Evolutionary conservation across 2,329 filamentous ascomycete species (phyloP).

Genomic region (Fusarium nematophilum): DNA sequence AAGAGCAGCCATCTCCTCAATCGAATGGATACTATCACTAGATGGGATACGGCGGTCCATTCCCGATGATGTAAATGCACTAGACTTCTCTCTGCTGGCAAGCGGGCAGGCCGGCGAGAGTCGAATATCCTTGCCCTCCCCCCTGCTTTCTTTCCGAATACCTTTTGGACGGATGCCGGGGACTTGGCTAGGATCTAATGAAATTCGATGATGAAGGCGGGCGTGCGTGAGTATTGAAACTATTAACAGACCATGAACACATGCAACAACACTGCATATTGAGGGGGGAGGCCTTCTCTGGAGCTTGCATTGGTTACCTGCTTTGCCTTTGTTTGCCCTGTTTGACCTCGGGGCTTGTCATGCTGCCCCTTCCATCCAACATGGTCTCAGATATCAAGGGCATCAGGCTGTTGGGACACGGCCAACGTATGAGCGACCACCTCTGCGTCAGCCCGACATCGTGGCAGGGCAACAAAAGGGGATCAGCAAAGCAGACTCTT

Average conservation of each 20-base stretch:
- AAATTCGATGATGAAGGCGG: slow-evolving; percentile 10
- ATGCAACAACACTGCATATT: not conserved
- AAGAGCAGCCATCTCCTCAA: slow-evolving; percentile 46
- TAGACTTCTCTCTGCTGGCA: slow-evolving; percentile 17
- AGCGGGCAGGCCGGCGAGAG: slow-evolving; percentile 3
- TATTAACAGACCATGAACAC: slow-evolving; percentile 6
- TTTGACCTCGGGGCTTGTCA: slow-evolving; percentile 5
- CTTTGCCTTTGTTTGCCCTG: slow-evolving; percentile 13
- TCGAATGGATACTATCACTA: slow-evolving; percentile 53
- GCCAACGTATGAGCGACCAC: not conserved
- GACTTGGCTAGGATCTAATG: slow-evolving; percentile 7
- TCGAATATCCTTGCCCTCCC: slow-evolving; percentile 29
- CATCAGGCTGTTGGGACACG: not conserved
- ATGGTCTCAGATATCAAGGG: not conserved
- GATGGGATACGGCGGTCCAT: slow-evolving; percentile 41
- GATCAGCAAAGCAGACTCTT: slow-evolving; percentile 14
- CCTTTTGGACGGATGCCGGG: slow-evolving; percentile 6
- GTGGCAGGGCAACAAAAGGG: slow-evolving; percentile 1
- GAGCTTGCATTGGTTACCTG: slow-evolving; percentile 7
- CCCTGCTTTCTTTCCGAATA: slow-evolving; percentile 23
- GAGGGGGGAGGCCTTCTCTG: slow-evolving; percentile 9
- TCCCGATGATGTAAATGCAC: slow-evolving; percentile 35
- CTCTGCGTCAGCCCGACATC: no score
- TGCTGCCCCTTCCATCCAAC: slow-evolving; percentile 1
- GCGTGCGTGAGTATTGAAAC: slow-evolving; percentile 12